These are phyloP conservation scores for Magnaporthiopsis incrustans DNA, from an alignment of 2,329 filamentous ascomycete species.

Conservation along the genomic window DNA sequence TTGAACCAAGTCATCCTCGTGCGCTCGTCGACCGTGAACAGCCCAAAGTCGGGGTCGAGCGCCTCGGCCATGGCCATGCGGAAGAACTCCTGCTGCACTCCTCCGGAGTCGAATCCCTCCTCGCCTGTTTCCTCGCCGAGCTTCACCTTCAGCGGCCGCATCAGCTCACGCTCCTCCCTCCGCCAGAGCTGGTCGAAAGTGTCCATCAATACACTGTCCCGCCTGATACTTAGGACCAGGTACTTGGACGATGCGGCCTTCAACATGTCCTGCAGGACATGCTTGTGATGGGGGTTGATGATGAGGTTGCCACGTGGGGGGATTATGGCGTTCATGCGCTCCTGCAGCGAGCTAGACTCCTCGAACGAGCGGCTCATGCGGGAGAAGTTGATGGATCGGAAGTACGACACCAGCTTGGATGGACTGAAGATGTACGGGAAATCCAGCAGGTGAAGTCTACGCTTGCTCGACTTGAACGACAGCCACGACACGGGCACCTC, in stretches of 20 bases:
- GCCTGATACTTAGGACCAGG: constrained; percentile 59
- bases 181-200: constrained; percentile 86
- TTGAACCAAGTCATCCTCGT: constrained; percentile 85
- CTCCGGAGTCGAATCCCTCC: constrained; percentile 86
- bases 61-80: constrained; percentile 73
- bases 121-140: constrained; percentile 77
- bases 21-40: constrained; percentile 69
- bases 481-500: constrained; percentile 69
- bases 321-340: constrained; percentile 48
- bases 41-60: constrained; percentile 67
- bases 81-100: constrained; percentile 96
- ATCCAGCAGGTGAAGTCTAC: constrained; percentile 66
- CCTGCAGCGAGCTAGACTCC: constrained; percentile 51
- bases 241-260: constrained; percentile 62
- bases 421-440: constrained; percentile 74
- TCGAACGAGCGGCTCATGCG: constrained; percentile 77
- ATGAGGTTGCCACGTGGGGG: constrained; percentile 44
- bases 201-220: constrained; percentile 61
- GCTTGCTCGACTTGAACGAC: constrained; percentile 50
- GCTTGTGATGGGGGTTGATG: constrained; percentile 49
- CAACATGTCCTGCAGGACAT: constrained; percentile 54
- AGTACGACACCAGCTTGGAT: constrained; percentile 68
- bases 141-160: constrained; percentile 80
- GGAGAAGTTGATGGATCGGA: constrained; percentile 80
- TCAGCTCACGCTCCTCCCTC: constrained; percentile 70